Evolutionary conservation across 495 filamentous ascomycete genomes (phyloP).

Genomic region (Lophium mytilinum): DNA sequence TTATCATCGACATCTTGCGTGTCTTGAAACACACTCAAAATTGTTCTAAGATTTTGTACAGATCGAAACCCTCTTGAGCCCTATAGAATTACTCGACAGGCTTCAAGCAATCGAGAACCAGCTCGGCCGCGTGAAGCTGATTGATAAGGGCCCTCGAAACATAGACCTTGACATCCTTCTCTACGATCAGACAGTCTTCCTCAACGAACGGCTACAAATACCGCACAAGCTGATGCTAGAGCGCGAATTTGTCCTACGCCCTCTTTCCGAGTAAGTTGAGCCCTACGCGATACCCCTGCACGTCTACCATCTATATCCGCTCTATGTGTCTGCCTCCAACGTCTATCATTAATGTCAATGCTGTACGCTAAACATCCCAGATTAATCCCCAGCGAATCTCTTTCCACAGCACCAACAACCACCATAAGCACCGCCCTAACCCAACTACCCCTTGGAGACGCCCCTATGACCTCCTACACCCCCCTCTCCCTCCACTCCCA

Average conservation of each 20-base stretch:
- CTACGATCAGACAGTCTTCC: conserved; percentile 61
- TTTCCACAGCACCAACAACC: conserved; percentile 10
- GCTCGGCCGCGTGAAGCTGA: conserved; percentile 70
- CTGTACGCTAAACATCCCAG: conserved; percentile 10
- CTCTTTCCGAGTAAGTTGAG: conserved; percentile 67
- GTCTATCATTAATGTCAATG: too few relatives aligned
- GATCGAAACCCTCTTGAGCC: conserved; percentile 73
- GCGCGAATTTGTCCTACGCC: conserved; percentile 85
- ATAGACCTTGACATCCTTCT: conserved; percentile 93
- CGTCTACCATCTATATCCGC: not conserved
- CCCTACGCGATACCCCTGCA: not conserved
- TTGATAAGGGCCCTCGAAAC: conserved; percentile 88
- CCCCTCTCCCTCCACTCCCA: conserved; percentile 60
- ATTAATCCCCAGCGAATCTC: conserved; percentile 21
- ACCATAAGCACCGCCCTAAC: conserved; percentile 51
- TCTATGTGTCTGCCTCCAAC: too few relatives aligned
- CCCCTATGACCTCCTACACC: conserved; percentile 58
- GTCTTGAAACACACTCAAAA: too few relatives aligned
- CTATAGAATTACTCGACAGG: conserved; percentile 64
- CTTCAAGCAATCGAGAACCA: conserved; percentile 75
- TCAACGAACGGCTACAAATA: conserved; percentile 64
- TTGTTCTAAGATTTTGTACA: conserved; percentile 30
- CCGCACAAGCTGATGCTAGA: conserved; percentile 83
- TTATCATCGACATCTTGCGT: too few relatives aligned
- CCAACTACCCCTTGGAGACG: conserved; percentile 45